These are phyloP conservation scores for Alternaria novae-zelandiae DNA, from an alignment of 2,329 filamentous ascomycete species.

Conservation along the genomic window DNA sequence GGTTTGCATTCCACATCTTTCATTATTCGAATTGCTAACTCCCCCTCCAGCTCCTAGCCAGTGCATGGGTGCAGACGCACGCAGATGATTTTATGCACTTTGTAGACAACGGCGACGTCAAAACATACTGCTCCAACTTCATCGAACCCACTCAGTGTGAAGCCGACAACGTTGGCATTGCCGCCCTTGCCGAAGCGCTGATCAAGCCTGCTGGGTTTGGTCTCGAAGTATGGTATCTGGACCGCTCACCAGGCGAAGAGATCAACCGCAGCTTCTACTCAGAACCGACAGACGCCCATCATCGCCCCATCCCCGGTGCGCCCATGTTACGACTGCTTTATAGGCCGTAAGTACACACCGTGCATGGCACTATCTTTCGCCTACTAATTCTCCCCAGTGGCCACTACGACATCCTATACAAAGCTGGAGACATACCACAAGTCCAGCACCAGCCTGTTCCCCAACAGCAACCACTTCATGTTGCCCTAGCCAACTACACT, in stretches of 20 bases:
- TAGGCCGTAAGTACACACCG: conserved; percentile 61
- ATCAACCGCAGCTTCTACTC: conserved; percentile 73
- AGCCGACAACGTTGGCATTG: conserved; percentile 89
- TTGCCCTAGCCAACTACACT: conserved; percentile 46
- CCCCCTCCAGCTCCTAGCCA: conserved; percentile 72
- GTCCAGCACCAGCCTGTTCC: conserved; percentile 34
- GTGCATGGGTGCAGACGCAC: conserved; percentile 82
- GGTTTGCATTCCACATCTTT: conserved; percentile 50
- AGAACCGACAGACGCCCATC: conserved; percentile 58
- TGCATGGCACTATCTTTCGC: neutral
- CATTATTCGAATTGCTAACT: conserved; percentile 13
- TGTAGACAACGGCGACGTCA: conserved; percentile 63
- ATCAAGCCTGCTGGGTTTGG: conserved; percentile 79
- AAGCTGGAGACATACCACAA: conserved; percentile 59
- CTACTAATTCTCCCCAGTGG: conserved; percentile 58
- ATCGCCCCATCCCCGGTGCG: conserved; percentile 51
- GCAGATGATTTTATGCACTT: conserved; percentile 74
- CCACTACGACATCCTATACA: conserved; percentile 95
- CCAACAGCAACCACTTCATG: conserved; percentile 40
- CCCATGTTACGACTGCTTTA: conserved; percentile 73
- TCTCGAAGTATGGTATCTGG: conserved; percentile 89
- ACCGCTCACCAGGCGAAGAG: conserved; percentile 78
- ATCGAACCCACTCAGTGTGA: conserved; percentile 80
- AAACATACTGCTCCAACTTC: conserved; percentile 70
- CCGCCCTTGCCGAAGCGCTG: conserved; percentile 76